Percentiles rank a stretch among this genome's conserved stretches.
Conservation (phyloP, 1,139 yeast genomes). For the Geotrichum macrosporum region DNA sequence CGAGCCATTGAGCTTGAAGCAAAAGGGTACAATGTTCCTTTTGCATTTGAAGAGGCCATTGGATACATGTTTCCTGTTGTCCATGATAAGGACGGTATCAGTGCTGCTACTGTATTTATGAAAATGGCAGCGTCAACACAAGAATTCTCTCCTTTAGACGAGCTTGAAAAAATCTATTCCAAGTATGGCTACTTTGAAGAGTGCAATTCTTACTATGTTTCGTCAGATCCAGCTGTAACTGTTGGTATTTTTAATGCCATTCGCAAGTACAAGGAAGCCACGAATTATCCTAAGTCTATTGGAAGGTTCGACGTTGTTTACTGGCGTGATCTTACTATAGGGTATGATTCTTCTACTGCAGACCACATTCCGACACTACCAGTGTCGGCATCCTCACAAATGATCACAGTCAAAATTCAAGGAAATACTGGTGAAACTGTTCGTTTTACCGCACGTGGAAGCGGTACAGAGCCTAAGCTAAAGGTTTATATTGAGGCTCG, state of each 20-base stretch:
- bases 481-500: slow-evolving; percentile 86
- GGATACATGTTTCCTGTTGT: slow-evolving; percentile 89
- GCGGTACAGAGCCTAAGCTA: slow-evolving; percentile 94
- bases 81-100: slow-evolving; percentile 89
- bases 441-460: slow-evolving; percentile 83
- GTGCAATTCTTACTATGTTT: slow-evolving; percentile 78
- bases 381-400: slow-evolving; percentile 66
- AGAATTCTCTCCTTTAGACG: slow-evolving; percentile 38
- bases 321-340: slow-evolving; percentile 83
- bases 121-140: slow-evolving; percentile 54
- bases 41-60: slow-evolving; percentile 93
- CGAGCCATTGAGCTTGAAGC: slow-evolving; percentile 67
- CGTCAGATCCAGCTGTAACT: slow-evolving; percentile 51
- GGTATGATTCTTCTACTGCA: slow-evolving; percentile 66
- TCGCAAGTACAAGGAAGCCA: slow-evolving; percentile 31
- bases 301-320: slow-evolving; percentile 53
- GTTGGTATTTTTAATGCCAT: slow-evolving; percentile 53
- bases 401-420: slow-evolving; percentile 63
- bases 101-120: slow-evolving; percentile 75
- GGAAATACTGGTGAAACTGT: slow-evolving; percentile 41
- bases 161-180: slow-evolving; percentile 54
- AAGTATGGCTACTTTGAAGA: slow-evolving; percentile 79
- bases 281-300: slow-evolving; percentile 42
- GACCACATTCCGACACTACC: slow-evolving; percentile 63
- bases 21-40: slow-evolving; percentile 68